Evolutionary conservation across 306 rosid species (phyloP), one percentile per base, ranked within the genome.

Genomic region (Pueraria montana): DNA sequence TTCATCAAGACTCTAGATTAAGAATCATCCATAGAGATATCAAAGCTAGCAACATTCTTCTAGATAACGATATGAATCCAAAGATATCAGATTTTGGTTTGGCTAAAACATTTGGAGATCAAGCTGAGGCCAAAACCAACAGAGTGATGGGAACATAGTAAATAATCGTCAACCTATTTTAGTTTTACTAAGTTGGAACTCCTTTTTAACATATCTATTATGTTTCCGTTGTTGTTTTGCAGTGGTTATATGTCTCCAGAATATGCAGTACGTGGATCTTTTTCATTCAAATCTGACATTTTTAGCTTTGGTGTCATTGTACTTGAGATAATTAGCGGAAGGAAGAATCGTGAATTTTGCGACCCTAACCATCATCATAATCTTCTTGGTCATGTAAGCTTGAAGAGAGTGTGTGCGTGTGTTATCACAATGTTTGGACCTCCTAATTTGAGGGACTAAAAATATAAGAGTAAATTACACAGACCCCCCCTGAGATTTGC

Each of bases 221-320:
- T 52, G 23, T 52, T n/a, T 16, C n/a, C 58, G 6, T 52, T n/a
- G n/a, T 17, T 52, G 9, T 52, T 52, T 52, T 52, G 58, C 10
- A 52, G 58, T 52, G 58, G 58, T n/a, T n/a, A n/a, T n/a, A n/a
- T n/a, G n/a, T n/a, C n/a, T n/a, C n/a, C n/a, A n/a, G n/a, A n/a
- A n/a, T n/a, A n/a, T 52, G 58, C 58, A 52, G n/a, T 52, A 10
- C 58, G 5, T 52, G 58, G 58, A 52, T 52, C 21, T 5, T 52
- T 52, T n/a, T 52, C 58, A 52, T 5, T 17, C 21, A 52, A 52
- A 52, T 52, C 58, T 52, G 58, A 52, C 12, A 14, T 52, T n/a
- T 52, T 52, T 52, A 52, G 58, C 58, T 52, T 52, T 52, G 58
- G 58, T 52, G 58, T 52, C 58, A 52, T 52, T n/a, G 23, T 52